Base-by-base conservation (phyloP, 192 early-diverging fungal species). In the Physocladia obscura region DNA sequence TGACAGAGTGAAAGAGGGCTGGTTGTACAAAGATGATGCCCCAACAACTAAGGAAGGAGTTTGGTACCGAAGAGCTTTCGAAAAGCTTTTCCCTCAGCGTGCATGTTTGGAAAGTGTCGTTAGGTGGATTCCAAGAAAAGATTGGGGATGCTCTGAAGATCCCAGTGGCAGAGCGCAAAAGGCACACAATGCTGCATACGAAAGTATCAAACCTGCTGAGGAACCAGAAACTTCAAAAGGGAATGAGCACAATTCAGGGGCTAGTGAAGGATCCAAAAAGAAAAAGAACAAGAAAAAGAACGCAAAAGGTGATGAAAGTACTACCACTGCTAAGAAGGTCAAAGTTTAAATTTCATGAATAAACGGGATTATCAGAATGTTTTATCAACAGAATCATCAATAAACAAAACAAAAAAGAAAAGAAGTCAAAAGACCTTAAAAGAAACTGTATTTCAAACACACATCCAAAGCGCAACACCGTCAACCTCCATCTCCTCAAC, bases 61-160 rank as follows among this genome's bases (percentile, higher is more conserved):
- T 73, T 90, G 90, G 88, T 97, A 94, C 84, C 87, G 97, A 56
- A 84, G 91, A 67, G 74, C 92, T 73, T 98, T 98, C 88, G 95
- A 98, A 75, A 82, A 89, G 74, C 88, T 86, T 82, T 98, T 90
- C 87, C 97, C 97, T 31, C 90, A 96, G 79, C 84, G 89, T 59
- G 90, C 90, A 30, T 98, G 95, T 81, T 82, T 90, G 64, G 85
- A 88, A 68, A 92, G 89, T 37, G 95, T 98, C 24, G 94, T 96
- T 4, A 77, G 95, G 51, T 98, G 97, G 97, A 91, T 97, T 52
- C 97, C 97, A 35, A 84, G 94, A 75, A 89, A 84, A 49, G 97
- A 98, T 77, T 98, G 97, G 97, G 97, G 97, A 49, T 98, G 97
- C 82, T 84, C 92, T 74, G 92, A 94, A 70, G 97, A 98, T 77